Percentiles rank a stretch among this genome's conserved stretches.
phyloP scores from a whole-genome alignment of 106 monocot species.

The Platanthera zijinensis region DNA sequence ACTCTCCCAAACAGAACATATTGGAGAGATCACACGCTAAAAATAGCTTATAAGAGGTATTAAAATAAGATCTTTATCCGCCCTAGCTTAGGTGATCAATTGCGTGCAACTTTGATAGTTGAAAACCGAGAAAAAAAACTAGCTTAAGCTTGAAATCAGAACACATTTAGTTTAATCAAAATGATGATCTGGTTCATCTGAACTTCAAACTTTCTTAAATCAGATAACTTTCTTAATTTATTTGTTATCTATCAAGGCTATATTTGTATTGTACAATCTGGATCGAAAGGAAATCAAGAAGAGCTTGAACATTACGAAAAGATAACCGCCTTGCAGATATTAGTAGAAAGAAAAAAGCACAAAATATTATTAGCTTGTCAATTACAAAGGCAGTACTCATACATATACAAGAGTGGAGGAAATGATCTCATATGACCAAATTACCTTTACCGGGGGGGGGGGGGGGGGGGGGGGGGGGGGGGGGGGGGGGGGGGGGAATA shows the following conservation, averaged over 20 bases:
- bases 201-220: neutral
- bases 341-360: no score
- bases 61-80: no score
- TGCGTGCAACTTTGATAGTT: neutral
- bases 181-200: neutral
- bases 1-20: neutral
- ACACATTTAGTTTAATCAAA: neutral
- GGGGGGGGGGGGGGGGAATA: no score
- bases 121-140: neutral
- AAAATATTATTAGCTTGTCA: no score
- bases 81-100: neutral
- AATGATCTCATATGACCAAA: no score
- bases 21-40: no score
- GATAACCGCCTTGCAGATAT: no score
- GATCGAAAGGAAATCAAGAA: neutral
- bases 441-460: no score
- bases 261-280: neutral
- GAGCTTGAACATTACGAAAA: neutral
- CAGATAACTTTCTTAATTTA: neutral
- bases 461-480: no score
- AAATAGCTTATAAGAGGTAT: no score
- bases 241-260: neutral
- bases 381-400: no score
- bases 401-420: no score
- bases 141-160: neutral